A percentile compares a stretch with the other conserved stretches of the same genome.
Evolutionary conservation across 148 eudicot genomes (phyloP).

Genomic region (Salicornia ramosissima): DNA sequence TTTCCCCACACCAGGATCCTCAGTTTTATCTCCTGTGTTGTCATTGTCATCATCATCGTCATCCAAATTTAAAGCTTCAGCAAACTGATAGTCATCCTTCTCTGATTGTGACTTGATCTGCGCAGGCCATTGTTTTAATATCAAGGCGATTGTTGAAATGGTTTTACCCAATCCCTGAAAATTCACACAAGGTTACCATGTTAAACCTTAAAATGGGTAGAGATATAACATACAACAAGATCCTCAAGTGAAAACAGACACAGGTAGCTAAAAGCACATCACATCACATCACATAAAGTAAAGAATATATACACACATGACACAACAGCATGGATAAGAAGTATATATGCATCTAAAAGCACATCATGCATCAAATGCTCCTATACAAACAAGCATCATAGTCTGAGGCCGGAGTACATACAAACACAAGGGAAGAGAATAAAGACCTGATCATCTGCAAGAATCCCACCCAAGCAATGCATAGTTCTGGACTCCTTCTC

Average conservation of each 20-base stretch:
- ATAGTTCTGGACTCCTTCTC: conserved; percentile 68
- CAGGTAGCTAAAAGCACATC: conserved; percentile 1
- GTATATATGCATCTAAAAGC: not conserved
- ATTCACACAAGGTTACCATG: not conserved
- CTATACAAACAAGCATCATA: not conserved
- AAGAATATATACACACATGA: not conserved
- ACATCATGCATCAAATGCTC: not conserved
- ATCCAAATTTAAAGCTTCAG: conserved; percentile 85
- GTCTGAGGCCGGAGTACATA: not conserved
- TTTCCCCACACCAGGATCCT: conserved; percentile 14
- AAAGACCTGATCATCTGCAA: conserved; percentile 97
- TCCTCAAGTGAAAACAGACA: not conserved
- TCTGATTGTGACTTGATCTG: conserved; percentile 56
- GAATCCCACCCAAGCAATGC: conserved; percentile 84
- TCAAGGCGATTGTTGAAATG: conserved; percentile 81
- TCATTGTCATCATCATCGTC: conserved; percentile 78
- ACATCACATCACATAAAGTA: not conserved
- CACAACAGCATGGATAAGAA: not conserved
- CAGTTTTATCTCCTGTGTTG: conserved; percentile 23
- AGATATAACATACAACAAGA: not conserved
- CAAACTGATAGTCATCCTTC: conserved; percentile 25
- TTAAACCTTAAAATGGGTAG: not conserved
- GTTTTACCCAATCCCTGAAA: conserved; percentile 97
- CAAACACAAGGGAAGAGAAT: not conserved
- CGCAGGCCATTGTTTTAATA: conserved; percentile 55